Evolutionary conservation across 1,139 yeast species (phyloP).

Genomic region (Saccharomyces hybrid): DNA sequence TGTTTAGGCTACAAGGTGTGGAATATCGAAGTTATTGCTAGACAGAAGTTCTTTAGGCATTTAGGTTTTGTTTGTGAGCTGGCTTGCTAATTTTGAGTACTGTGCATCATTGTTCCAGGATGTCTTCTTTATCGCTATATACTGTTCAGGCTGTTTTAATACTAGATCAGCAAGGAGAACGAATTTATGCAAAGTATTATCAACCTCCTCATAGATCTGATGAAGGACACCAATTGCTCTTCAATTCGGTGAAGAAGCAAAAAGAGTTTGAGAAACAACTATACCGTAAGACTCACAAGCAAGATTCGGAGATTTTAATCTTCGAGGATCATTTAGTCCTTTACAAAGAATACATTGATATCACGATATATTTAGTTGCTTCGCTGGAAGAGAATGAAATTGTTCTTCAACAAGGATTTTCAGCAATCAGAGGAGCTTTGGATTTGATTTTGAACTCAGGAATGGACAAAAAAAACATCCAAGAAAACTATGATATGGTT

Average conservation of each 20-base stretch:
- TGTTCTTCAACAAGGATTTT: constrained; percentile 66
- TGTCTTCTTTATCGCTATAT: constrained; percentile 49
- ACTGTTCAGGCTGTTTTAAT: constrained; percentile 70
- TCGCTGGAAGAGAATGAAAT: constrained; percentile 80
- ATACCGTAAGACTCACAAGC: constrained; percentile 68
- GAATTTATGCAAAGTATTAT: constrained; percentile 83
- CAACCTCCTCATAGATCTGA: constrained; percentile 41
- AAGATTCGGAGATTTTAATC: constrained; percentile 70
- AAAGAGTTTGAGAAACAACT: constrained; percentile 65
- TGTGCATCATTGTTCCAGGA: constrained; percentile 6
- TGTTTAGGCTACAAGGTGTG: not conserved
- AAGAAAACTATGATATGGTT: constrained; percentile 80
- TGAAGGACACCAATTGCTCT: constrained; percentile 23
- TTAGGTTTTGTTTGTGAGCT: constrained; percentile 3
- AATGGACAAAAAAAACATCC: constrained; percentile 68
- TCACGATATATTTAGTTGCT: constrained; percentile 63
- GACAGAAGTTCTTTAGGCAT: not conserved
- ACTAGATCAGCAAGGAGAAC: constrained; percentile 72
- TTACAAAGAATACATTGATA: constrained; percentile 75
- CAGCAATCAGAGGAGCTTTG: constrained; percentile 73
- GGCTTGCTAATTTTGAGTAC: constrained; percentile 12
- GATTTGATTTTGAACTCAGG: constrained; percentile 68
- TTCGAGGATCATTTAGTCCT: constrained; percentile 72
- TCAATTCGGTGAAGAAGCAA: constrained; percentile 53
- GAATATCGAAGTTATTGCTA: not conserved